These are phyloP conservation scores for Gossypium australe DNA, from an alignment of 345 rosid genomes.

Conservation along the genomic window DNA sequence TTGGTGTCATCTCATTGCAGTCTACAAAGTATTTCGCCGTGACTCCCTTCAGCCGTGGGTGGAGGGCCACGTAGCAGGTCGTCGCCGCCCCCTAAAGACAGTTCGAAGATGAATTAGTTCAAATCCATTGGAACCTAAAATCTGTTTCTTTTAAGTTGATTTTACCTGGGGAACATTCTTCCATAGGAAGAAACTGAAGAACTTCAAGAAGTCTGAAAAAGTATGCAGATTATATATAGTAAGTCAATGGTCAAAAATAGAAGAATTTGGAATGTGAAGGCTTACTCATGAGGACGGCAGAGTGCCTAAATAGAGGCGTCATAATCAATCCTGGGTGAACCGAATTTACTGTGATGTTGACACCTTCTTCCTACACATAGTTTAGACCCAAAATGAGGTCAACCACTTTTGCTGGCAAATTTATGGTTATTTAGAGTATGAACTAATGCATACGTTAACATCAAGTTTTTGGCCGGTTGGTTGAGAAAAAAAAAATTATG, in stretches of 20 bases:
- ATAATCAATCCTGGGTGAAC: constrained; percentile 90
- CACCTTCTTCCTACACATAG: constrained; percentile 59
- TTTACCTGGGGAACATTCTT: constrained; percentile 84
- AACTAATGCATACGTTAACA: background rate
- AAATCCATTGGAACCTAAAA: too few relatives aligned
- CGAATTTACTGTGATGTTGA: constrained; percentile 74
- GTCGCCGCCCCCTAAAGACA: constrained; percentile 83
- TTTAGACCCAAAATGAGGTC: background rate
- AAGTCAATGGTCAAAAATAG: background rate
- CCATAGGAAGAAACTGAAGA: constrained; percentile 62
- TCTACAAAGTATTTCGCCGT: constrained; percentile 73
- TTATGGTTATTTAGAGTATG: background rate
- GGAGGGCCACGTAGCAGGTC: constrained; percentile 82
- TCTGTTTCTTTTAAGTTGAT: too few relatives aligned
- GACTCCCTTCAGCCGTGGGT: constrained; percentile 62
- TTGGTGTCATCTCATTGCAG: constrained; percentile 64
- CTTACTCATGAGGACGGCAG: constrained; percentile 60
- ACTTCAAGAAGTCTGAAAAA: constrained; percentile 48
- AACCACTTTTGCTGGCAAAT: background rate
- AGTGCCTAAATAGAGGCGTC: constrained; percentile 75
- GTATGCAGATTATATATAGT: background rate
- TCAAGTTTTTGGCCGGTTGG: background rate
- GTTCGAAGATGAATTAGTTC: background rate
- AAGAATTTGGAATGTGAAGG: background rate
- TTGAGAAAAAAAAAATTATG: background rate